Percentiles rank a stretch among this genome's conserved stretches.
Conservation (phyloP, 1,284 basidiomycete genomes). For the Moniliophthora roreri region DNA sequence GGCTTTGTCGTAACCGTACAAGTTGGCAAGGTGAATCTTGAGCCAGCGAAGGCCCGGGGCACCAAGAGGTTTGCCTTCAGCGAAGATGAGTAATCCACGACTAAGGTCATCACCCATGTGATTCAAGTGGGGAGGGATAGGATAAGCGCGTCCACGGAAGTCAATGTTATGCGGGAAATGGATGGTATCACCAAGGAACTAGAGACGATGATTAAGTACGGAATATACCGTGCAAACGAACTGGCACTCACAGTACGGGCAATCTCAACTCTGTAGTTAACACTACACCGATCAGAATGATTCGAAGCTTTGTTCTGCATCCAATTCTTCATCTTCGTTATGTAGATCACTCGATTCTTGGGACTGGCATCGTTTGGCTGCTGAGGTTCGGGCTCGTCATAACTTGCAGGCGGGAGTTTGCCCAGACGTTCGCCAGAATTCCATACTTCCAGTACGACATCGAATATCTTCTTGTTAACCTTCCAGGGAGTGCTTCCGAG, state of each 20-base stretch:
- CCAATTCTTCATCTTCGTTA: constrained; percentile 61
- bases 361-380: constrained; percentile 70
- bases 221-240: neutral
- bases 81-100: constrained; percentile 88
- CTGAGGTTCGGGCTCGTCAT: constrained; percentile 63
- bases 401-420: constrained; percentile 73
- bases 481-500: constrained; percentile 91
- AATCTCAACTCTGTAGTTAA: constrained; percentile 98
- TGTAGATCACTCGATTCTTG: constrained; percentile 59
- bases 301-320: constrained; percentile 71
- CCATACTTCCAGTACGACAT: constrained; percentile 72
- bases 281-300: constrained; percentile 89
- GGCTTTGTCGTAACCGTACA: constrained; percentile 95
- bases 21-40: constrained; percentile 91
- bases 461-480: constrained; percentile 67
- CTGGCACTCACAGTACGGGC: constrained; percentile 75
- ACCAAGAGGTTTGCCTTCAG: constrained; percentile 79
- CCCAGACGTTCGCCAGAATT: constrained; percentile 77
- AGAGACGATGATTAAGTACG: neutral
- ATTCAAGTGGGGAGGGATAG: constrained; percentile 93
- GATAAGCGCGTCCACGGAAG: constrained; percentile 97
- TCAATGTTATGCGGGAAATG: constrained; percentile 98
- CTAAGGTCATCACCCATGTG: constrained; percentile 97
- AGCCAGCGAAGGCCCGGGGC: constrained; percentile 82
- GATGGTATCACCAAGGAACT: constrained; percentile 86